A percentile compares a stretch with the other conserved stretches of the same genome.
These are phyloP conservation scores for Sarocladium kiliense DNA, from an alignment of 2,329 filamentous ascomycete genomes.

Conservation along the genomic window DNA sequence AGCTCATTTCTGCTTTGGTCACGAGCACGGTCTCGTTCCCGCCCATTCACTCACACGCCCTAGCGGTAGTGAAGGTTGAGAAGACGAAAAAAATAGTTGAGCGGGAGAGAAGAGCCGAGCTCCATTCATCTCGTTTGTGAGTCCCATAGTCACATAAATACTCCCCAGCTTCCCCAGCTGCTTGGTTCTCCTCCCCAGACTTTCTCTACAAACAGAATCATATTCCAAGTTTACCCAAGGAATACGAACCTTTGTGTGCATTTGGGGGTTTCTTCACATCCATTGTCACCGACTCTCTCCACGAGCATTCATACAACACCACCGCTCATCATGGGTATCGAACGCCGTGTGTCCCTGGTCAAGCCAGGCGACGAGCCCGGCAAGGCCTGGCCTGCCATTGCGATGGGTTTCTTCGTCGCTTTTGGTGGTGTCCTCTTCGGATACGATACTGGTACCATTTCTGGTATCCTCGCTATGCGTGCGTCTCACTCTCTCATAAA, in stretches of 20 bases:
- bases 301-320: background rate
- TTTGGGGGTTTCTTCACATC: no score
- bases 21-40: background rate
- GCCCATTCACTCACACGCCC: background rate
- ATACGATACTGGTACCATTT: constrained; percentile 49
- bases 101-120: no score
- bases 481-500: background rate
- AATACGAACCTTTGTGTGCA: no score
- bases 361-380: constrained; percentile 44
- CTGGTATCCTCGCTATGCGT: constrained; percentile 47
- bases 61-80: no score
- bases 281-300: background rate
- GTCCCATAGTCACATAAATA: constrained; percentile 1
- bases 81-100: no score
- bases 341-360: constrained; percentile 7
- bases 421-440: constrained; percentile 53
- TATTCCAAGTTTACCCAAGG: no score
- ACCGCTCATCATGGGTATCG: constrained; percentile 5
- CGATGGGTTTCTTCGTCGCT: constrained; percentile 49
- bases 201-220: no score
- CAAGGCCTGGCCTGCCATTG: constrained; percentile 49
- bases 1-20: background rate
- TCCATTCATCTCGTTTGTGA: no score
- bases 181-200: background rate
- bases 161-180: background rate